Base-by-base conservation (phyloP, 768 basidiomycete species). In the Neoboletus brunneissimus region DNA sequence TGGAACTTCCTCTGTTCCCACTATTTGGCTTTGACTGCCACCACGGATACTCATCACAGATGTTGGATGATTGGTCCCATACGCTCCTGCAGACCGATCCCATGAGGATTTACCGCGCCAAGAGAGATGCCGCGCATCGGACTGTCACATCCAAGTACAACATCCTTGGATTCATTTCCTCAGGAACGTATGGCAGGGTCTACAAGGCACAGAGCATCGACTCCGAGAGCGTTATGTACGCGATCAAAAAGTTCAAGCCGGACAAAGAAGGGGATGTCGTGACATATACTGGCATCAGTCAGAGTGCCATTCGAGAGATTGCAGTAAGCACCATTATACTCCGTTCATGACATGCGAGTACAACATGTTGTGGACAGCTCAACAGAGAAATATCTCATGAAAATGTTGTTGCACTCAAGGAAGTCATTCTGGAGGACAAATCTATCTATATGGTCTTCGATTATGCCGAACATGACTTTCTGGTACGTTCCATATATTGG, bases 381-480 rank as follows among this genome's bases (percentile, higher is more conserved):
- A 96, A 96, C 72, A 80, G 90, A 48, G 94, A 96, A 67, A 90
- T 94, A 35, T 78, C 83, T 53, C 94, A 96, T 69, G 89, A 91
- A 70, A 98, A 99, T 64, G 77, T 99, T 1, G 92, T 94, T 10
- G 84, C 92, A 0, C 81, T 99, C 40, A 85, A 89, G 63, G 96
- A 98, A 69, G 96, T 98, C 40, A 94, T 99, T 53, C 76, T 99
- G 27, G 96, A 99, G 69, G 97, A 98, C 62, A 98, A 98, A 72
- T 94, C 93, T 1, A 98, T 99, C 59, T 97, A 94, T 71, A 98
- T 99, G 93, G 94, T 98, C 15, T 98, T 99, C 62, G 96, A 98
- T 64, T 99, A 97, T 64, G 96, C 96, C 7, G 97, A 98, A 67
- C 97, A 99, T 67, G 97, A 99, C 73, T 98, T 98, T 68, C 80